Conservation (phyloP, 768 basidiomycete genomes). For the Lentinula lateritia region DNA sequence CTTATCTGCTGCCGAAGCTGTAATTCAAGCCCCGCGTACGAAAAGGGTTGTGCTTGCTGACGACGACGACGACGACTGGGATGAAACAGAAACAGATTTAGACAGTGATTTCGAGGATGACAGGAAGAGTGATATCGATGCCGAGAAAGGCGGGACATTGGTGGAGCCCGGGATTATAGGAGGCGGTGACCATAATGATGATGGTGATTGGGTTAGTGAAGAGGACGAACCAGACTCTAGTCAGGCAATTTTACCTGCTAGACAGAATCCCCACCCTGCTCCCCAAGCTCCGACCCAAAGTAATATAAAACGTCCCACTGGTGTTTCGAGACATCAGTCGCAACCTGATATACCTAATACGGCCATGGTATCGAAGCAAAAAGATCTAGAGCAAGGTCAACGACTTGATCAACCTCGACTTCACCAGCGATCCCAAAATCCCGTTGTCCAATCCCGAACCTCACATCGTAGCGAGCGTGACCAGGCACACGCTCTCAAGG, state of each 20-base stretch:
- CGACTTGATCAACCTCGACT: background rate
- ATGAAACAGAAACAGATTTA: slow-evolving; percentile 32
- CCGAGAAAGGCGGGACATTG: slow-evolving; percentile 5
- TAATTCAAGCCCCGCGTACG: slow-evolving; percentile 19
- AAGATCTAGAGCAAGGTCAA: background rate
- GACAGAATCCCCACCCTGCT: background rate
- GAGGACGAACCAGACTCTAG: slow-evolving; percentile 23
- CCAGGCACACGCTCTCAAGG: slow-evolving; percentile 6
- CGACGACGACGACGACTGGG: slow-evolving; percentile 51
- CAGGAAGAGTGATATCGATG: slow-evolving; percentile 7
- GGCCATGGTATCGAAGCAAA: background rate
- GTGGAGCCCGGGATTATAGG: slow-evolving; percentile 15
- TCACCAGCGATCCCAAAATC: background rate
- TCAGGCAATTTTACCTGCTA: background rate
- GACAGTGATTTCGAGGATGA: slow-evolving; percentile 24
- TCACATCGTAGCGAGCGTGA: background rate
- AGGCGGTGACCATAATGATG: slow-evolving; percentile 31
- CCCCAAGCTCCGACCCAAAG: slow-evolving; percentile 21
- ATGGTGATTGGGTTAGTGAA: slow-evolving; percentile 56
- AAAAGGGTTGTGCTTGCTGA: slow-evolving; percentile 38
- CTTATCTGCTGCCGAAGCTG: slow-evolving; percentile 7
- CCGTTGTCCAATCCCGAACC: background rate
- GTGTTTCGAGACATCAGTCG: background rate
- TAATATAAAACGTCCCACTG: slow-evolving; percentile 9
- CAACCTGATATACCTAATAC: background rate